Evolutionary conservation across 1,139 yeast genomes (phyloP), one percentile per base, ranked within the genome.

Genomic region (Zygoascus hellenicus): DNA sequence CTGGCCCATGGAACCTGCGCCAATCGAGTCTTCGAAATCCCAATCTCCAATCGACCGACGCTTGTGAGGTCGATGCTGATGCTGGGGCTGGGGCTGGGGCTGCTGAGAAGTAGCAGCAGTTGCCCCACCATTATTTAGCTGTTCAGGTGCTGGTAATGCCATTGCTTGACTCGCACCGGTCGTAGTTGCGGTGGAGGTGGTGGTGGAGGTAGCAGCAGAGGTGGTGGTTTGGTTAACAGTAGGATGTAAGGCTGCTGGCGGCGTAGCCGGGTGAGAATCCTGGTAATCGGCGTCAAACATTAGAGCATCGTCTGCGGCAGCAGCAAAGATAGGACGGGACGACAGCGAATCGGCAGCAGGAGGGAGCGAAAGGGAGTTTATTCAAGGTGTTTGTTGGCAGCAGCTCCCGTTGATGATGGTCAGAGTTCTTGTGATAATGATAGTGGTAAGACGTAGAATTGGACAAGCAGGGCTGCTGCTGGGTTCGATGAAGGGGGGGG

Each of bases 1-100:
- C 65, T 92, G 95, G 49, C 99, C 99, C 98, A 94, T 92, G 1
- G 96, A 87, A 2, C 99, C 98, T 3, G 97, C 96, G 44, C 99
- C 99, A 43, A 92, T 87, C 0, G 97, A 89, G 64, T 89, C 89
- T 51, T 88, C 77, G 58, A 92, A 90, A 59, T 87, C 95, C 98
- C 98, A 92, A 57, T 94, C 97, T 14, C 98, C 99, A 48, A 92
- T 83, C 5, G 96, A 77, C 53, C 84, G 83, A 55, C 97, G 78
- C 63, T 89, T 66, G 17, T 56, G 59, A 11, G 30, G 29, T 32
- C 16, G 28, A 39, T 36, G 37, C 43, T 38, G 30, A 19, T 14
- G 39, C 6, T 17, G 37, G 9, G 9, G 42, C 38, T 16, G 35
- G 3, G 41, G n/a, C n/a, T 19, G 13, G 13, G 15, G 29, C 33